Conservation (phyloP, 805 yeast species). For the Starmerella geochares region DNA sequence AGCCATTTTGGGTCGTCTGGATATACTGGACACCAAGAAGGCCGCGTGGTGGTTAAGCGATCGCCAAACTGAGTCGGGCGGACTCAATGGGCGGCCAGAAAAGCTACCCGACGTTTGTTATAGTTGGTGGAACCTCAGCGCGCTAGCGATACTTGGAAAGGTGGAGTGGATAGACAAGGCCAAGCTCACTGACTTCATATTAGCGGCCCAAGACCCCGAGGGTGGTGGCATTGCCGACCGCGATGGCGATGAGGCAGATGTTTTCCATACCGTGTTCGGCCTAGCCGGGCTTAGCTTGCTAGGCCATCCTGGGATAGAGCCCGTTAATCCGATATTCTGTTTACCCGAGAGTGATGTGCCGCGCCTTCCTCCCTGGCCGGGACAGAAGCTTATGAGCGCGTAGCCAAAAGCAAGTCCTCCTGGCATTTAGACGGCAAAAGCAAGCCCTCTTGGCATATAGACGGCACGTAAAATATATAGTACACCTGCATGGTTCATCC, state of each 20-base stretch:
- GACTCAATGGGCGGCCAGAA: constrained; percentile 92
- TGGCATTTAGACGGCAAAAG: not conserved
- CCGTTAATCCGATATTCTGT: constrained; percentile 79
- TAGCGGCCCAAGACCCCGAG: constrained; percentile 63
- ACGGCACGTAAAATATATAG: too few relatives aligned
- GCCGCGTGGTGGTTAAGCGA: constrained; percentile 80
- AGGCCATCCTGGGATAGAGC: constrained; percentile 48
- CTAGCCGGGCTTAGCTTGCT: constrained; percentile 76
- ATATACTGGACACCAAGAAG: constrained; percentile 37
- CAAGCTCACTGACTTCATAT: constrained; percentile 55
- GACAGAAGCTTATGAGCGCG: not conserved
- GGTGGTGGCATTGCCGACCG: constrained; percentile 90
- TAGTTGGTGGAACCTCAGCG: constrained; percentile 92
- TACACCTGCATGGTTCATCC: too few relatives aligned
- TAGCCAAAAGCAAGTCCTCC: not conserved
- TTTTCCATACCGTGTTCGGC: constrained; percentile 86
- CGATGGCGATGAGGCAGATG: constrained; percentile 82
- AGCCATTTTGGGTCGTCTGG: constrained; percentile 53
- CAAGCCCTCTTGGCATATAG: too few relatives aligned
- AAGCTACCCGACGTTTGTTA: constrained; percentile 96
- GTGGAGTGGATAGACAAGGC: constrained; percentile 67
- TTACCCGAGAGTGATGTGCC: constrained; percentile 41
- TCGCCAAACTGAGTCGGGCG: constrained; percentile 78
- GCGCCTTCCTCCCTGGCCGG: constrained; percentile 18
- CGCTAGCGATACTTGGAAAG: constrained; percentile 55